Percentiles rank a stretch among this genome's conserved stretches.
phyloP scores from a whole-genome alignment of 139 green algal genomes.

The Yamagishiella unicocca region DNA sequence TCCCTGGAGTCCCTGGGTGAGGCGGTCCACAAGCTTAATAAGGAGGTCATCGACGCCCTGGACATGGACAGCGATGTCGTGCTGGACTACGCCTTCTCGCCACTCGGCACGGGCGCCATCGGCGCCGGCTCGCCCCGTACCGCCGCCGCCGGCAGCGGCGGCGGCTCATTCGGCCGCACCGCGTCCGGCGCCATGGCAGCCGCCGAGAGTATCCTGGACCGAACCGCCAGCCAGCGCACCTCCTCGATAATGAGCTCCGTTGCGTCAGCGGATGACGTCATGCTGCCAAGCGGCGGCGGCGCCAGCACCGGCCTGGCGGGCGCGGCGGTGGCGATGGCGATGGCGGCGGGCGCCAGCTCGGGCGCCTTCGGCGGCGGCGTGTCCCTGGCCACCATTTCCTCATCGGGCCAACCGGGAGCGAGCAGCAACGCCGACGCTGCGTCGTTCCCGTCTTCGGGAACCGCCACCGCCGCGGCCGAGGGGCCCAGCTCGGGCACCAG shows the following conservation, averaged over 20 bases:
- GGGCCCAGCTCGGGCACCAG: not conserved
- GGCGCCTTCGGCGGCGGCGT: not conserved
- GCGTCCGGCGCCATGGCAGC: not conserved
- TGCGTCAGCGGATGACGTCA: conserved; percentile 37
- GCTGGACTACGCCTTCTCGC: not conserved
- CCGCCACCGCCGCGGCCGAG: not conserved
- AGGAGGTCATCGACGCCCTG: conserved; percentile 32
- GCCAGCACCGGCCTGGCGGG: not conserved
- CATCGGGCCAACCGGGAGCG: not conserved
- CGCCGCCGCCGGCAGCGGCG: not conserved
- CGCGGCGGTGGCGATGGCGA: not conserved
- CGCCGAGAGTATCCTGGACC: not conserved
- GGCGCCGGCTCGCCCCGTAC: not conserved
- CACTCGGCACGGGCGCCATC: not conserved
- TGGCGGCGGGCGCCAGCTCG: not conserved
- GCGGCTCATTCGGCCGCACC: not conserved
- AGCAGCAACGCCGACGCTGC: not conserved
- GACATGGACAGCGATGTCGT: conserved; percentile 2
- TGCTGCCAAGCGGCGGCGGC: conserved; percentile 10
- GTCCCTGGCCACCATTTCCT: conserved; percentile 13
- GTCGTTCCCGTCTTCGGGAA: not conserved
- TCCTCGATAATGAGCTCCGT: conserved; percentile 27
- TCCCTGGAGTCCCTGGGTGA: conserved; percentile 50
- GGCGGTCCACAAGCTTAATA: conserved; percentile 23
- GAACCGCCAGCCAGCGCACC: conserved; percentile 28